Conservation (phyloP, 352 stramenopile species). For the Peronospora belbahrii region DNA sequence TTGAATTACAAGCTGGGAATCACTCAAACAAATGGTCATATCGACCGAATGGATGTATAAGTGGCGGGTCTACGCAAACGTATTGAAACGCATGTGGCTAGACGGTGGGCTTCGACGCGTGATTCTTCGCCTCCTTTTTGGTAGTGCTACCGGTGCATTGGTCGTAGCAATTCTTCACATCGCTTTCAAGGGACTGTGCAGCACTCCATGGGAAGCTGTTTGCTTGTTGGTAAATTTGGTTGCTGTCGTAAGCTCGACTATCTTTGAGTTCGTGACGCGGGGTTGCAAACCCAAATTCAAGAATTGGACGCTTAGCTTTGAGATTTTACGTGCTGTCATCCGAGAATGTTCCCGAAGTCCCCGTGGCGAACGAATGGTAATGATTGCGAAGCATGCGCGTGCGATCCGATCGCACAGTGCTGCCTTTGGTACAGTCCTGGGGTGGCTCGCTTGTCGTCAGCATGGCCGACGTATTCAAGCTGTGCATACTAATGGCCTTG, state of each 20-base stretch:
- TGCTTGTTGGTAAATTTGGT: slow-evolving; percentile 15
- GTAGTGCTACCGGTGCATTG: slow-evolving; percentile 11
- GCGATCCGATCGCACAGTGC: slow-evolving; percentile 29
- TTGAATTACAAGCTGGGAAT: slow-evolving; percentile 3
- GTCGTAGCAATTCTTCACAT: slow-evolving; percentile 10
- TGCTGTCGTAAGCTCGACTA: slow-evolving; percentile 9
- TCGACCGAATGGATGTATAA: slow-evolving; percentile 3
- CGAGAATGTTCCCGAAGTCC: slow-evolving; percentile 16
- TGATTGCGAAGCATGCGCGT: slow-evolving; percentile 21
- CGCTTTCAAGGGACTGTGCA: slow-evolving; percentile 23
- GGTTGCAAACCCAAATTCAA: slow-evolving; percentile 29
- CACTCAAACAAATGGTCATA: slow-evolving; percentile 10
- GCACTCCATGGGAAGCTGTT: slow-evolving; percentile 25
- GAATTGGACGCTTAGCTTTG: slow-evolving; percentile 43
- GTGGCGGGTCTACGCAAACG: slow-evolving; percentile 1
- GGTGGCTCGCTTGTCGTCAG: slow-evolving; percentile 22
- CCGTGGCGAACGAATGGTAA: slow-evolving; percentile 24
- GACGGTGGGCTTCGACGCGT: slow-evolving; percentile 6
- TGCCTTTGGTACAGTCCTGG: slow-evolving; percentile 20
- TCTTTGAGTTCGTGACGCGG: slow-evolving; percentile 17
- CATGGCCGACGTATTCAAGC: slow-evolving; percentile 17
- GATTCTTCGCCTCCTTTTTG: slow-evolving; percentile 16
- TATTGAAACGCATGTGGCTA: slow-evolving; percentile 9
- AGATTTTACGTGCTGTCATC: slow-evolving; percentile 25
- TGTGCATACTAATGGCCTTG: slow-evolving; percentile 26